These are phyloP conservation scores for Botrytis pseudocinerea DNA, from an alignment of 2,329 filamentous ascomycete genomes.

Conservation along the genomic window DNA sequence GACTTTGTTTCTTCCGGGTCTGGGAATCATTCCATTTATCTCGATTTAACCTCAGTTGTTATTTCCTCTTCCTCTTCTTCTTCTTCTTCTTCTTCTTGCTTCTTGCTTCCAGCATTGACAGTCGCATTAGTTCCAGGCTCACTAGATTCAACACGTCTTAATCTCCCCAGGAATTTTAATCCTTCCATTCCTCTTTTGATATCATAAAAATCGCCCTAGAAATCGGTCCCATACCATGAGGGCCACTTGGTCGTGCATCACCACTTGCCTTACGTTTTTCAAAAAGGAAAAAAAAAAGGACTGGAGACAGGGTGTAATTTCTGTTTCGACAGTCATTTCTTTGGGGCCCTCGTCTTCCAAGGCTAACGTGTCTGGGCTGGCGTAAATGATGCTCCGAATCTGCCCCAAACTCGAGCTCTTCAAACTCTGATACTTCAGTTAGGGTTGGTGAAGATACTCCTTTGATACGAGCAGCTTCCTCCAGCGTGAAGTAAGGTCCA, in stretches of 20 bases:
- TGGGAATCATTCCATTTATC: background rate
- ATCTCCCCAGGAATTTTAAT: background rate
- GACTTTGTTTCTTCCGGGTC: background rate
- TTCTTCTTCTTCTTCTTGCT: too few species aligned
- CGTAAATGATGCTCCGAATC: background rate
- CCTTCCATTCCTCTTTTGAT: background rate
- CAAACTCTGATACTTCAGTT: background rate
- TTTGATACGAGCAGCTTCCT: background rate
- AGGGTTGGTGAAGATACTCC: background rate
- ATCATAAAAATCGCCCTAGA: background rate
- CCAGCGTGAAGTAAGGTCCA: background rate
- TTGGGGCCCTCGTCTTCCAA: background rate
- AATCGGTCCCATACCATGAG: background rate
- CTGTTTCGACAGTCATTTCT: background rate
- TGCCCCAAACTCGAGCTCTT: background rate
- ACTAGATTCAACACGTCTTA: background rate
- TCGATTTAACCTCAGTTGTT: background rate
- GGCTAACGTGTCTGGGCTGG: background rate
- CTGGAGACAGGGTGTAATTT: background rate
- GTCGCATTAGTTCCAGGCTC: background rate
- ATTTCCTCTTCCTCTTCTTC: too few species aligned
- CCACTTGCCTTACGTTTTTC: background rate
- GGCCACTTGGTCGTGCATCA: background rate
- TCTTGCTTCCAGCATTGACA: too few species aligned
- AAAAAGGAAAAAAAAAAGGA: background rate